Evolutionary conservation across 1,284 basidiomycete species (phyloP), one percentile per base, ranked within the genome.

Genomic region (Waitea zeae): DNA sequence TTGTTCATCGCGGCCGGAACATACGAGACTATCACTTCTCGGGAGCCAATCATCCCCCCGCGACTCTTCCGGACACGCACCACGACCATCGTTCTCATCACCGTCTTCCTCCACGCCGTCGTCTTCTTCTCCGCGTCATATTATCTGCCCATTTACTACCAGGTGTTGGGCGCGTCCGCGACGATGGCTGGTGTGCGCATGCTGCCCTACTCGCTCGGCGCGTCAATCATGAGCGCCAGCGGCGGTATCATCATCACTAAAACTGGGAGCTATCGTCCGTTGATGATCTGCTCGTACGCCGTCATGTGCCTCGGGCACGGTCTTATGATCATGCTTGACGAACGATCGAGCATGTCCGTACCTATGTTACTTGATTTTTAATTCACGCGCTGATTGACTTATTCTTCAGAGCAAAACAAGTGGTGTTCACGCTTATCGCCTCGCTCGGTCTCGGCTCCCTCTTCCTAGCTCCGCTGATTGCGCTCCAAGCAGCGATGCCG

Each of bases 11-110:
- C 50, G 0, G 73, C 70, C 11, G 62, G 62, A 4, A 42, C 77
- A 20, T 79, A 84, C 45, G 86, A 88, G 49, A 40, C 64, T 3
- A 63, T 54, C 39, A 92, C 87, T 0, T 74, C 61, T 31, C 67
- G 81, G 9, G 73, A 74, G 4, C 78, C 87, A 0, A 84, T 93
- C 41, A 57, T 95, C 5, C 83, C 86, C 5, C 73, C 81, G 5
- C 67, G 83, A 3, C 49, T 89, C 20, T 87, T 90, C 59, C 70
- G 66, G 67, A 83, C 77, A 2, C 67, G 82, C 14, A 89, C 83
- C 2, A 83, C 81, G 0, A 61, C 59, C 1, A 59, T 79, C 19
- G 53, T 87, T 26, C 55, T 88, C 9, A 45, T 79, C 19, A 61
- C 67, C 2, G 59, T 57, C 3, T 69, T 86, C 46, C 44, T 81